Percentiles rank a stretch among this genome's conserved stretches.
Conservation (phyloP, 108 stramenopile species). For the Schizochytrium sp. region DNA sequence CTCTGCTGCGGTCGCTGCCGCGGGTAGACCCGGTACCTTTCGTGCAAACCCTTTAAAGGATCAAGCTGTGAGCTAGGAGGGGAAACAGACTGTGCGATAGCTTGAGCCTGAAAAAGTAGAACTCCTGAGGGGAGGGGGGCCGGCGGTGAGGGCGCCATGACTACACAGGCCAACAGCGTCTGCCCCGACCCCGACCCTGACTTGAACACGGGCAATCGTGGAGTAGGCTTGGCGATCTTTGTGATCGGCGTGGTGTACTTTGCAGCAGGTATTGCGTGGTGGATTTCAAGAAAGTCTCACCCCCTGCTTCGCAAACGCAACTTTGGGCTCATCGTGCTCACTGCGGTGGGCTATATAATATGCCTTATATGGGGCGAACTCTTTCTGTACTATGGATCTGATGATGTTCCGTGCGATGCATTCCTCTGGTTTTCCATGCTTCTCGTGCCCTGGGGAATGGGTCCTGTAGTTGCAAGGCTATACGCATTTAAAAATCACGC, state of each 20-base stretch:
- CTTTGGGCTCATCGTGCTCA: neutral
- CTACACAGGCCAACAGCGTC: too few relatives aligned
- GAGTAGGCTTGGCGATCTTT: neutral
- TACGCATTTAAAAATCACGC: constrained; percentile 3
- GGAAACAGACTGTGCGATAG: too few relatives aligned
- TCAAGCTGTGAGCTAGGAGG: too few relatives aligned
- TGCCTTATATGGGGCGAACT: constrained; percentile 1
- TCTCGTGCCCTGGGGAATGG: neutral
- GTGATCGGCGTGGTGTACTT: constrained; percentile 11
- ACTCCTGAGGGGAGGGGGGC: too few relatives aligned
- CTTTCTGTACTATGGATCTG: neutral
- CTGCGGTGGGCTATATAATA: neutral
- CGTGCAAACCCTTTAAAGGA: too few relatives aligned
- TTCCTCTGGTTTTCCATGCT: constrained; percentile 23
- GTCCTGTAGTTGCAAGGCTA: constrained; percentile 27
- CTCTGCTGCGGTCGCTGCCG: too few relatives aligned
- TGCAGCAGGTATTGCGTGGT: constrained; percentile 13
- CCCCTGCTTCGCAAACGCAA: constrained; percentile 15
- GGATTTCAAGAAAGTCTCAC: neutral
- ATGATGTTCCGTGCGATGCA: constrained; percentile 10
- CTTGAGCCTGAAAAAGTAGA: too few relatives aligned
- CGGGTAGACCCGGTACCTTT: too few relatives aligned
- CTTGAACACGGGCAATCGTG: neutral
- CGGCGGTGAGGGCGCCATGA: too few relatives aligned
- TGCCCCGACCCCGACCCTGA: neutral